Conservation (phyloP, 441 rosid species). For the Cnidoscolus chayamansa region DNA sequence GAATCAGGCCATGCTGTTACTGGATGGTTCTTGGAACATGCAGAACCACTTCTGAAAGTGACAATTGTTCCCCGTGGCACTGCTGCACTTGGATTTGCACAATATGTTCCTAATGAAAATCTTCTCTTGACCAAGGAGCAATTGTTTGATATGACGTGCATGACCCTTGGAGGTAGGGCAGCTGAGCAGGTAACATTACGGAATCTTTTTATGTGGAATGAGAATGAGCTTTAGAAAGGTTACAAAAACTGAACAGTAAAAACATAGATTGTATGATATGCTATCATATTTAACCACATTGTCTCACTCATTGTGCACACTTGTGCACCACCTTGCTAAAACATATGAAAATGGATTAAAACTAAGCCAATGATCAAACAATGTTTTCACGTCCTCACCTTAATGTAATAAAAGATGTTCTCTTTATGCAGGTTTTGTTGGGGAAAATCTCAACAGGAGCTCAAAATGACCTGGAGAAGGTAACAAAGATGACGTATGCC, state of each 20-base stretch:
- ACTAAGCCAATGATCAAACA: not conserved
- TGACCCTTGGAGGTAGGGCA: slow-evolving; percentile 68
- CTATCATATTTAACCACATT: not conserved
- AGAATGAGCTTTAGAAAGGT: not conserved
- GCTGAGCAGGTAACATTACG: slow-evolving; percentile 36
- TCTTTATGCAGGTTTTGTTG: slow-evolving; percentile 41
- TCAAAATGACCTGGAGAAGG: slow-evolving; percentile 66
- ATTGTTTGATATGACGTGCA: slow-evolving; percentile 59
- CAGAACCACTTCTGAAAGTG: slow-evolving; percentile 61
- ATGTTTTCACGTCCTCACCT: no score
- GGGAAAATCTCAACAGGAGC: slow-evolving; percentile 69
- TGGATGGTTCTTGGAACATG: slow-evolving; percentile 68
- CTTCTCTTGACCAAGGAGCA: slow-evolving; percentile 63
- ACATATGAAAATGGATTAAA: not conserved
- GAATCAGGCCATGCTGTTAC: slow-evolving; percentile 72
- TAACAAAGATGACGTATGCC: slow-evolving; percentile 62
- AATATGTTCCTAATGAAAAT: slow-evolving; percentile 64
- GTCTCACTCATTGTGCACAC: not conserved
- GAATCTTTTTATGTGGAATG: no score
- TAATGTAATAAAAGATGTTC: not conserved
- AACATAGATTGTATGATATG: not conserved
- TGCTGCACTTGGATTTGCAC: slow-evolving; percentile 64
- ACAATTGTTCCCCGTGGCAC: slow-evolving; percentile 68
- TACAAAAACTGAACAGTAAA: not conserved
- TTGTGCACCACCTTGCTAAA: not conserved